Percentiles rank a stretch among this genome's conserved stretches.
Evolutionary conservation across 495 filamentous ascomycete species (phyloP).

Genomic region (Xylaria flabelliformis): DNA sequence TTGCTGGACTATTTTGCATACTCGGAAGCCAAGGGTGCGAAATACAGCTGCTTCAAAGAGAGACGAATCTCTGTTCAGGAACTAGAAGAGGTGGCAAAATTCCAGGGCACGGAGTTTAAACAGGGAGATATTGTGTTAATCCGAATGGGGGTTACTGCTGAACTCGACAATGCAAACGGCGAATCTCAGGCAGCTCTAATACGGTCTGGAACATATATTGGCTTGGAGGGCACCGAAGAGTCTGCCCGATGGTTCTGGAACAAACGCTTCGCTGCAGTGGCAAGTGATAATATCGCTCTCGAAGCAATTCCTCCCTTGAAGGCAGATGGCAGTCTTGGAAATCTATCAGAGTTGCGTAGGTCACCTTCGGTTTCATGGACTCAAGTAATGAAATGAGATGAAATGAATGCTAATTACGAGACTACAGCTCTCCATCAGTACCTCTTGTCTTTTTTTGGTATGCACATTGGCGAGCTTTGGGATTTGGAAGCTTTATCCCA

Average conservation of each 20-base stretch:
- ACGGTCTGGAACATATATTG: neutral
- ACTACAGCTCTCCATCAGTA: neutral
- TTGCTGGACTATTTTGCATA: slow-evolving; percentile 12
- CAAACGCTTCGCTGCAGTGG: slow-evolving; percentile 1
- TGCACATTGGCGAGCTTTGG: slow-evolving; percentile 10
- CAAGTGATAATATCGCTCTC: slow-evolving; percentile 5
- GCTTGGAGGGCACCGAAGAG: neutral
- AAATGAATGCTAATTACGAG: neutral
- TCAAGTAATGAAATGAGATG: neutral
- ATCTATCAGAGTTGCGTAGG: neutral
- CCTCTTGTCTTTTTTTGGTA: neutral
- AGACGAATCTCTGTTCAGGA: neutral
- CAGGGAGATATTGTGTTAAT: slow-evolving; percentile 1
- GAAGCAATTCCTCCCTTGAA: neutral
- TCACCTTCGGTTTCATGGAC: neutral
- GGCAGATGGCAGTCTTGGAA: neutral
- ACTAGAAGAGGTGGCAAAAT: neutral
- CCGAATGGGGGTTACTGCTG: neutral
- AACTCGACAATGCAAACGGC: neutral
- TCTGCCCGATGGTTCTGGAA: slow-evolving; percentile 7
- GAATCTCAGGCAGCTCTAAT: neutral
- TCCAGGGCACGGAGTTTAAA: slow-evolving; percentile 4
- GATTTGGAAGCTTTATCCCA: neutral
- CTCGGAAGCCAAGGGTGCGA: neutral
- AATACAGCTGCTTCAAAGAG: neutral